Evolutionary conservation across 2,329 filamentous ascomycete species (phyloP).

Genomic region (Cladophialophora bantiana): DNA sequence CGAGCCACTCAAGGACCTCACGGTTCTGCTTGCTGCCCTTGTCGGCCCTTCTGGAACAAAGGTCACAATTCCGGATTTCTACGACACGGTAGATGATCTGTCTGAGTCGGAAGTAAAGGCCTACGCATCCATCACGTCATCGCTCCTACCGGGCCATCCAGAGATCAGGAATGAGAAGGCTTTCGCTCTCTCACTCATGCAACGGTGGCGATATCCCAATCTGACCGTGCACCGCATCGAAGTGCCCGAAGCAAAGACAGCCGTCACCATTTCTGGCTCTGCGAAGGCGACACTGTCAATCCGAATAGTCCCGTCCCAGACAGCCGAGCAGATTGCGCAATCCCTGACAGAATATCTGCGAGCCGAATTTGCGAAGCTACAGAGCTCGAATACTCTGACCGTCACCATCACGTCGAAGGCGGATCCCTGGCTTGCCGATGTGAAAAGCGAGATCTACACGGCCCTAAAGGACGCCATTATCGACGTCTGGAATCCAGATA

Average conservation of each 20-base stretch:
- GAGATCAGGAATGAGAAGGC: slow-evolving; percentile 67
- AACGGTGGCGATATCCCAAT: slow-evolving; percentile 93
- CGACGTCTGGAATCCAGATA: slow-evolving; percentile 72
- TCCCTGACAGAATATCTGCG: slow-evolving; percentile 72
- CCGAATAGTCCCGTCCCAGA: slow-evolving; percentile 91
- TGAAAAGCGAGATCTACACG: slow-evolving; percentile 86
- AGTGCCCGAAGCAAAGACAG: slow-evolving; percentile 85
- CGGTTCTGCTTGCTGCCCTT: slow-evolving; percentile 79
- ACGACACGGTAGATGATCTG: slow-evolving; percentile 79
- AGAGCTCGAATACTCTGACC: slow-evolving; percentile 79
- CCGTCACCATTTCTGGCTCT: slow-evolving; percentile 87
- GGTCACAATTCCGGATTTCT: slow-evolving; percentile 86
- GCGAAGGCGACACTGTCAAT: slow-evolving; percentile 89
- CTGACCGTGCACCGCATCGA: slow-evolving; percentile 93
- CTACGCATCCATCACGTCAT: slow-evolving; percentile 82
- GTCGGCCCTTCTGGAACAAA: slow-evolving; percentile 77
- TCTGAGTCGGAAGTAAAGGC: slow-evolving; percentile 77
- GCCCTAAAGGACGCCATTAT: slow-evolving; percentile 86
- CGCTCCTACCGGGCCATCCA: slow-evolving; percentile 75
- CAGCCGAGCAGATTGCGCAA: slow-evolving; percentile 76
- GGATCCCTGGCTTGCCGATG: slow-evolving; percentile 95
- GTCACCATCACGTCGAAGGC: slow-evolving; percentile 91
- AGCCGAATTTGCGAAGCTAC: slow-evolving; percentile 74
- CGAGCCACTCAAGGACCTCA: slow-evolving; percentile 90
- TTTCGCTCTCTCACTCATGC: slow-evolving; percentile 87